Evolutionary conservation across 2,329 filamentous ascomycete genomes (phyloP), one percentile per base, ranked within the genome.

Genomic region (Curvularia lunata): DNA sequence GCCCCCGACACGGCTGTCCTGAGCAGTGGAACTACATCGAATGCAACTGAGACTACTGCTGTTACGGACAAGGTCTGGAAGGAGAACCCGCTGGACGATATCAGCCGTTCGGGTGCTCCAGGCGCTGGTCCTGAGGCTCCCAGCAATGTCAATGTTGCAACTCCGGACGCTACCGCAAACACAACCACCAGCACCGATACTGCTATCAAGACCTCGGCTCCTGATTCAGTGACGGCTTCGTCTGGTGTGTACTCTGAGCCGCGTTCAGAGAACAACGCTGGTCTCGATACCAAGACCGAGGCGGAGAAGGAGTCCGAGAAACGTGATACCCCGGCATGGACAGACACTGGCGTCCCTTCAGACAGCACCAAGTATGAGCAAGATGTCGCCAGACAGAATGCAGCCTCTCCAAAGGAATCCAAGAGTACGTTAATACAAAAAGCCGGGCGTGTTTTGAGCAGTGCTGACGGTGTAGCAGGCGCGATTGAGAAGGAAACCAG

Each of bases 311-410:
- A 48, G 25, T 45, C 47, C 43, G 58, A 54, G 27, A 58, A 59
- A 56, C 45, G 78, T 75, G 58, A 86, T 83, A 62, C 48, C 43
- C 59, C 54, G 30, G 40, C 30, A 19, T 0, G 85, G 85, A 6
- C 83, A 86, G 71, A 69, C 84, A 66, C 84, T 84, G 57, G 80
- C 88, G 61, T 85, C 21, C 46, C 50, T 21, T 54, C 58, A 37
- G 54, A 83, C 74, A 83, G 81, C 21, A 82, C 80, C 0, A 88
- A 79, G 32, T 85, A 86, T 16, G 87, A 91, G 38, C 88, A 88
- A 37, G 88, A 88, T 5, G 81, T 90, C 65, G 89, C 90, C 69
- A 58, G 21, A 43, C 56, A 54, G 27, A 54, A 58, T 27, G 46
- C 46, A 28, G 55, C 55, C 19, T 48, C 50, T 28, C 13, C 45